These are phyloP conservation scores for Zygosaccharomyces siamensis DNA, from an alignment of 805 yeast genomes.

Conservation along the genomic window DNA sequence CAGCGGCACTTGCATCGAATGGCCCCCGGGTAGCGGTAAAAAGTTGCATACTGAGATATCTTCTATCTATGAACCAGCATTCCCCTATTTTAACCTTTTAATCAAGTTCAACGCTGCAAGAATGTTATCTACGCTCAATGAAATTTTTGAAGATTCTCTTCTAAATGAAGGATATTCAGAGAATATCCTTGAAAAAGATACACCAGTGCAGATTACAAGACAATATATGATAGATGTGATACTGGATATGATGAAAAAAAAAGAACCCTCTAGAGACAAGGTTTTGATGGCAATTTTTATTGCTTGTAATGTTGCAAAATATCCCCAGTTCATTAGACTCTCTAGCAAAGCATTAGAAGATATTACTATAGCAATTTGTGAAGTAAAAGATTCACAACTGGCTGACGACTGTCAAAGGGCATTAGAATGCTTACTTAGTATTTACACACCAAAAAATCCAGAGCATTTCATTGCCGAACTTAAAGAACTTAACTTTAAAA, in stretches of 20 bases:
- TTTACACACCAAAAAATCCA: conserved; percentile 55
- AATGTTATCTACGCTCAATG: conserved; percentile 66
- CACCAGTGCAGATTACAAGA: conserved; percentile 43
- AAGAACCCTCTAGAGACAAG: conserved; percentile 25
- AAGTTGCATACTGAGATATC: conserved; percentile 34
- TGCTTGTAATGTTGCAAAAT: conserved; percentile 78
- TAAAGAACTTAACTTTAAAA: conserved; percentile 21
- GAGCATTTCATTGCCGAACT: conserved; percentile 37
- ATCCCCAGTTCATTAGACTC: conserved; percentile 71
- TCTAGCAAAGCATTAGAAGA: conserved; percentile 53
- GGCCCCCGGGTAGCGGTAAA: conserved; percentile 41
- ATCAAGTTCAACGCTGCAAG: conserved; percentile 53
- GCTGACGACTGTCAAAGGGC: conserved; percentile 70
- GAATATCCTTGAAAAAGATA: conserved; percentile 2
- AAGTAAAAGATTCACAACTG: conserved; percentile 29
- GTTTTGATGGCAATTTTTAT: conserved; percentile 59
- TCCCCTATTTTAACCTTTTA: conserved; percentile 63
- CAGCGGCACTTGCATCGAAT: conserved; percentile 46
- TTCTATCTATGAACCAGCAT: conserved; percentile 44
- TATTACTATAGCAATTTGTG: conserved; percentile 49
- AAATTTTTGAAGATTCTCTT: conserved; percentile 74
- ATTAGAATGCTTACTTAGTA: conserved; percentile 62
- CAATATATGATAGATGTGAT: conserved; percentile 76
- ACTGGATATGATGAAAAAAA: conserved; percentile 48
- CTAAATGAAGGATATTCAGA: conserved; percentile 44